phyloP scores from a whole-genome alignment of 345 rosid genomes.

The Kernera saxatilis region DNA sequence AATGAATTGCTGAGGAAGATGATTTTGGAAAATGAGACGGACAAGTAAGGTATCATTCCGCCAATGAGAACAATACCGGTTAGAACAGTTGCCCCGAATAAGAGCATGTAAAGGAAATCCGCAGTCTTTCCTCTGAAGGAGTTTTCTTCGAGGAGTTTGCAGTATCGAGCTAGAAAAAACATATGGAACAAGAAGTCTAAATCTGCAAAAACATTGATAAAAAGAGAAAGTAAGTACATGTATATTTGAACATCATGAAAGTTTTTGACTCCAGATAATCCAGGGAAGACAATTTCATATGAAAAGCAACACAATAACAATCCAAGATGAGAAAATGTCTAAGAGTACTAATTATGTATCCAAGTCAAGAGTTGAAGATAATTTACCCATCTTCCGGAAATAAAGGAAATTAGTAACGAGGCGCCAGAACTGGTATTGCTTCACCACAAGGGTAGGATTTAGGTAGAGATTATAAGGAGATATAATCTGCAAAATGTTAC shows the following conservation, averaged over 20 bases:
- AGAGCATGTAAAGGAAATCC: constrained; percentile 94
- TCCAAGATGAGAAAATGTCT: neutral
- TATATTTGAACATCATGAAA: no score
- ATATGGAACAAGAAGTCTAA: constrained; percentile 97
- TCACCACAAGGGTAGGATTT: constrained; percentile 74
- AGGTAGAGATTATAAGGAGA: constrained; percentile 82
- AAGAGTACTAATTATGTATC: neutral
- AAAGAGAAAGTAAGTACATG: neutral
- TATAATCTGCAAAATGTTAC: constrained; percentile 61
- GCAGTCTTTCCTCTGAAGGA: constrained; percentile 98
- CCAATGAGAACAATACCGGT: constrained; percentile 89
- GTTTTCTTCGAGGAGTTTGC: constrained; percentile 97
- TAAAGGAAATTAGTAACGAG: constrained; percentile 90
- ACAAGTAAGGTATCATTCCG: constrained; percentile 90
- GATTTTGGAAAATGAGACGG: constrained; percentile 83
- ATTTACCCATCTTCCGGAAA: constrained; percentile 87
- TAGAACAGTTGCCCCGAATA: constrained; percentile 85
- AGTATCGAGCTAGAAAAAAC: constrained; percentile 98
- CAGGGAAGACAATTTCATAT: neutral
- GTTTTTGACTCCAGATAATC: no score
- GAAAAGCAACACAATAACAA: neutral
- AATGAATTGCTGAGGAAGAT: constrained; percentile 97
- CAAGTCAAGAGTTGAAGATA: neutral
- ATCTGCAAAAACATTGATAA: constrained; percentile 43
- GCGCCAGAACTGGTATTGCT: constrained; percentile 93